Conservation (phyloP, 768 basidiomycete species). For the Clathrus columnatus region DNA sequence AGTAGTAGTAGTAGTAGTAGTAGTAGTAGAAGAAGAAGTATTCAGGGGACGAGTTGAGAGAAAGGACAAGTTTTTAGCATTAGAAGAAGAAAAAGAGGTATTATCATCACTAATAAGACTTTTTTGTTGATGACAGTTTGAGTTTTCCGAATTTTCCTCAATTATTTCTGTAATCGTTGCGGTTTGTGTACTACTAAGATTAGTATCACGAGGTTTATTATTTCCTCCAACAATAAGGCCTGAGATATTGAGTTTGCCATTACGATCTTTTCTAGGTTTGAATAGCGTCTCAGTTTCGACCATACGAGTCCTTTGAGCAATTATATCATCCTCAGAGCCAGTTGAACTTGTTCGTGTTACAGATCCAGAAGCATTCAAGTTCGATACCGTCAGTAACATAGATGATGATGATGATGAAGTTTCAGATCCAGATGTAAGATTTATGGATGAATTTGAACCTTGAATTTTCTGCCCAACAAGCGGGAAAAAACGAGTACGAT, state of each 20-base stretch:
- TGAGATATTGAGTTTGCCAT: constrained; percentile 1
- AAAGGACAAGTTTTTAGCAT: no score
- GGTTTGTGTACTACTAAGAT: not conserved
- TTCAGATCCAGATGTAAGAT: not conserved
- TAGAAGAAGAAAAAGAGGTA: no score
- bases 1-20: no score
- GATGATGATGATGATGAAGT: not conserved
- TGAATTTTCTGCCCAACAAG: not conserved
- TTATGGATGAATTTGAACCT: not conserved
- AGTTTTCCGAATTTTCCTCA: not conserved
- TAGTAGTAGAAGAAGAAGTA: no score
- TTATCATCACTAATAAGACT: not conserved
- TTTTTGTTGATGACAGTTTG: not conserved
- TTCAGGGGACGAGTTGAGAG: not conserved
- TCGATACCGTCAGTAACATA: not conserved
- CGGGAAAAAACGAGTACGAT: constrained; percentile 4
- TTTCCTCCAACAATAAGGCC: not conserved
- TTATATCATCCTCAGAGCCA: not conserved
- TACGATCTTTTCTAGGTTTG: not conserved
- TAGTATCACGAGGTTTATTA: not conserved
- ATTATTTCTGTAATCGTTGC: constrained; percentile 4
- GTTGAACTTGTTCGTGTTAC: not conserved
- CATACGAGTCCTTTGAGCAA: constrained; percentile 3
- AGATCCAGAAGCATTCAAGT: not conserved
- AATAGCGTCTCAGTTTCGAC: not conserved